Conservation (phyloP, 805 yeast species). For the Cyberlindnera xylosilytica region DNA sequence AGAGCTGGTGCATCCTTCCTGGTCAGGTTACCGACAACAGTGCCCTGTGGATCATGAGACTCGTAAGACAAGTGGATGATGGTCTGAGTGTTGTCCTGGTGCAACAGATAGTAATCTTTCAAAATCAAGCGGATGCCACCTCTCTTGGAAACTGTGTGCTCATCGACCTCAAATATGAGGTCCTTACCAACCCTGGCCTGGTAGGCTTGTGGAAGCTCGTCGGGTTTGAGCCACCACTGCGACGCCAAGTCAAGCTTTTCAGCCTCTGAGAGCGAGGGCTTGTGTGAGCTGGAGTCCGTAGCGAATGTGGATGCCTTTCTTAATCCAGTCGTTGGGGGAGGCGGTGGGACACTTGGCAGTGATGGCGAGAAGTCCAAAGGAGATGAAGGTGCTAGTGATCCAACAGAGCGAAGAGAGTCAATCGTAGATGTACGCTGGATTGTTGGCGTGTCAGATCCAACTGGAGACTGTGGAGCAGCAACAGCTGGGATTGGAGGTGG, state of each 20-base stretch:
- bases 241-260: conserved; percentile 34
- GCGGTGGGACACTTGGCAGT: conserved; percentile 7
- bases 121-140: conserved; percentile 44
- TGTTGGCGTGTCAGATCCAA: conserved; percentile 7
- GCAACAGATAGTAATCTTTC: conserved; percentile 69
- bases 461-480: conserved; percentile 8
- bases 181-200: conserved; percentile 42
- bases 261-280: conserved; percentile 9
- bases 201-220: conserved; percentile 54
- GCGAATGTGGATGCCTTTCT: conserved; percentile 21
- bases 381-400: conserved; percentile 4
- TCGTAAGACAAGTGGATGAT: conserved; percentile 58
- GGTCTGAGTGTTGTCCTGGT: conserved; percentile 69
- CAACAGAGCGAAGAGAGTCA: conserved; percentile 4
- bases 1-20: conserved; percentile 42
- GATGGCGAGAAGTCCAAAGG: conserved; percentile 10
- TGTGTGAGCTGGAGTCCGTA: conserved; percentile 10
- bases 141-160: conserved; percentile 51
- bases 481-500: conserved; percentile 5
- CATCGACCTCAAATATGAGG: conserved; percentile 64
- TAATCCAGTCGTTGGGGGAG: conserved; percentile 10
- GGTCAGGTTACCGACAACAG: conserved; percentile 36
- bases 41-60: conserved; percentile 47
- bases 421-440: conserved; percentile 7
- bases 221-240: conserved; percentile 64